Percentiles rank a stretch among this genome's conserved stretches.
phyloP scores from a whole-genome alignment of 2,329 filamentous ascomycete genomes.

The Fusarium nanum region DNA sequence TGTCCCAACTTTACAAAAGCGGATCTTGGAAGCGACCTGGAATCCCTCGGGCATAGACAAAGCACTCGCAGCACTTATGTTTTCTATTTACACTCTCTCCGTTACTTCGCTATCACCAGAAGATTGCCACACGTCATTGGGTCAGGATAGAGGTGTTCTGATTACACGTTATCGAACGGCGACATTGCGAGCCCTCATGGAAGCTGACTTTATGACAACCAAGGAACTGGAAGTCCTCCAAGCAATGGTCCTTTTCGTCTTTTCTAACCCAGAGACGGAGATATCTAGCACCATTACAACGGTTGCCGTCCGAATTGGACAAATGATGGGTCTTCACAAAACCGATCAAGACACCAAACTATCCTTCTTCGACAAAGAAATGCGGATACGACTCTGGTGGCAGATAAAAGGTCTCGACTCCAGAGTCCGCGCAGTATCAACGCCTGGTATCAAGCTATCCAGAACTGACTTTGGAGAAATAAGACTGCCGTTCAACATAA shows the following conservation, averaged over 20 bases:
- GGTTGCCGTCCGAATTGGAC: slow-evolving; percentile 40
- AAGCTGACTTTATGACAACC: slow-evolving; percentile 45
- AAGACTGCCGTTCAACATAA: slow-evolving; percentile 64
- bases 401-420: slow-evolving; percentile 41
- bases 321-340: slow-evolving; percentile 45
- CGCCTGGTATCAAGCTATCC: slow-evolving; percentile 4
- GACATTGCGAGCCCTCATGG: slow-evolving; percentile 41
- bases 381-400: slow-evolving; percentile 48
- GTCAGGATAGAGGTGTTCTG: slow-evolving; percentile 20
- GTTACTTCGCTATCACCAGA: slow-evolving; percentile 38
- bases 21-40: slow-evolving; percentile 48
- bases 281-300: slow-evolving; percentile 42
- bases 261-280: slow-evolving; percentile 47
- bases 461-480: slow-evolving; percentile 26
- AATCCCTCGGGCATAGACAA: slow-evolving; percentile 30
- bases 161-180: slow-evolving; percentile 43
- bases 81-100: slow-evolving; percentile 47
- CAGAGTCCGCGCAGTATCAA: slow-evolving; percentile 9
- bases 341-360: slow-evolving; percentile 18
- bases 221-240: slow-evolving; percentile 48
- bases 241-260: slow-evolving; percentile 47
- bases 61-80: slow-evolving; percentile 42
- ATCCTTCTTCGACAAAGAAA: slow-evolving; percentile 44
- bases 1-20: slow-evolving; percentile 49
- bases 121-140: slow-evolving; percentile 30